A percentile compares a stretch with the other conserved stretches of the same genome.
Conservation (phyloP, 306 rosid genomes). For the Glycine tomentella region DNA sequence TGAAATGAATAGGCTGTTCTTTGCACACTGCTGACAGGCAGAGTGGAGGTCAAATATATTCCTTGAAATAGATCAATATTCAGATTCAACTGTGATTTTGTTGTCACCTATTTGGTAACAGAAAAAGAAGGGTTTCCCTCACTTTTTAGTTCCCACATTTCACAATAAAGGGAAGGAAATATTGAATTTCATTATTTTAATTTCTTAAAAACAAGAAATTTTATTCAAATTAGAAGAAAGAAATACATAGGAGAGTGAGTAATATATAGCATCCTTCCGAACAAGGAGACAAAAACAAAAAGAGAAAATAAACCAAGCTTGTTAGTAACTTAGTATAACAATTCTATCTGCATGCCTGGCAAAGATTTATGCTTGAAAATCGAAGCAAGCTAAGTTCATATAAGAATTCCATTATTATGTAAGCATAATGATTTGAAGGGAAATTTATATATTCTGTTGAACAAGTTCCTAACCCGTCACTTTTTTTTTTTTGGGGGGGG, state of each 20-base stretch:
- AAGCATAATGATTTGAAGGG: constrained; percentile 17
- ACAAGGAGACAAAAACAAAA: constrained; percentile 4
- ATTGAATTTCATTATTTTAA: constrained; percentile 9
- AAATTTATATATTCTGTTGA: constrained; percentile 7
- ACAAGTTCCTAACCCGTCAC: constrained; percentile 31
- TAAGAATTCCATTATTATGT: constrained; percentile 27
- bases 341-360: constrained; percentile 15
- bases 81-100: neutral
- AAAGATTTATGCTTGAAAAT: too few species aligned
- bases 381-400: too few species aligned
- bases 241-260: neutral
- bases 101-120: neutral
- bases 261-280: constrained; percentile 14
- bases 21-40: too few species aligned
- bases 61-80: constrained; percentile 18
- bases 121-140: constrained; percentile 1
- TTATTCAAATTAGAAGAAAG: constrained; percentile 10
- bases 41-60: constrained; percentile 3
- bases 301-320: constrained; percentile 12
- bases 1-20: constrained; percentile 11
- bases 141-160: constrained; percentile 24
- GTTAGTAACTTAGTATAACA: neutral
- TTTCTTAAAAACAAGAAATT: neutral
- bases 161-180: constrained; percentile 2
- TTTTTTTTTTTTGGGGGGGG: neutral